Conservation (phyloP, 441 rosid genomes). For the Populus hybrid region DNA sequence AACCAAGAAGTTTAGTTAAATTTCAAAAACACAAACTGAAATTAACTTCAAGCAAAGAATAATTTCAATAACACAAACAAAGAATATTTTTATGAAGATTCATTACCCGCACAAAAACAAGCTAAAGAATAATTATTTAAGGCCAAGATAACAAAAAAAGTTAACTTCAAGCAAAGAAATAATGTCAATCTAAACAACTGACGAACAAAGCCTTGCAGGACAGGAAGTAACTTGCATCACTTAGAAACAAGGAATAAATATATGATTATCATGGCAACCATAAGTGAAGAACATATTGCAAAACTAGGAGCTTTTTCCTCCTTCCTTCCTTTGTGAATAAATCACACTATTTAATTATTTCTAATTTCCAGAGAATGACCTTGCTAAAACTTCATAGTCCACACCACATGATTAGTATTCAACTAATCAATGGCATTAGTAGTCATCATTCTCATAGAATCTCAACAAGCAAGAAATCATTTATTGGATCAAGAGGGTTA, state of each 20-base stretch:
- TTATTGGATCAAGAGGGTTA: not conserved
- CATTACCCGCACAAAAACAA: not conserved
- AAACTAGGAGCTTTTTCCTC: not conserved
- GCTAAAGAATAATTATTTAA: not conserved
- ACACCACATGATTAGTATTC: not conserved
- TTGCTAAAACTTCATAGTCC: not conserved
- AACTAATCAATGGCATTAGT: not conserved
- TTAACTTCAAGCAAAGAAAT: not conserved
- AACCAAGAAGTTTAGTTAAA: not conserved
- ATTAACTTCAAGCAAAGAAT: not conserved
- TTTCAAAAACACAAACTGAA: not conserved
- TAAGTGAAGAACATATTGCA: not conserved
- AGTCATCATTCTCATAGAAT: not conserved
- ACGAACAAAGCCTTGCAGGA: not conserved
- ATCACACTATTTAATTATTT: not conserved
- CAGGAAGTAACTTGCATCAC: not conserved
- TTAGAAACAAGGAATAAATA: not conserved
- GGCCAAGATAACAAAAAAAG: not conserved
- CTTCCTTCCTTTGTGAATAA: not conserved
- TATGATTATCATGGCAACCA: not conserved
- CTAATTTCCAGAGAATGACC: not conserved
- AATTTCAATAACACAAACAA: not conserved
- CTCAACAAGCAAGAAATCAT: not conserved
- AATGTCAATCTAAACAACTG: not conserved
- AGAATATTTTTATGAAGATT: not conserved